Evolutionary conservation across 2,329 filamentous ascomycete species (phyloP).

Genomic region (Coleophoma crateriformis): DNA sequence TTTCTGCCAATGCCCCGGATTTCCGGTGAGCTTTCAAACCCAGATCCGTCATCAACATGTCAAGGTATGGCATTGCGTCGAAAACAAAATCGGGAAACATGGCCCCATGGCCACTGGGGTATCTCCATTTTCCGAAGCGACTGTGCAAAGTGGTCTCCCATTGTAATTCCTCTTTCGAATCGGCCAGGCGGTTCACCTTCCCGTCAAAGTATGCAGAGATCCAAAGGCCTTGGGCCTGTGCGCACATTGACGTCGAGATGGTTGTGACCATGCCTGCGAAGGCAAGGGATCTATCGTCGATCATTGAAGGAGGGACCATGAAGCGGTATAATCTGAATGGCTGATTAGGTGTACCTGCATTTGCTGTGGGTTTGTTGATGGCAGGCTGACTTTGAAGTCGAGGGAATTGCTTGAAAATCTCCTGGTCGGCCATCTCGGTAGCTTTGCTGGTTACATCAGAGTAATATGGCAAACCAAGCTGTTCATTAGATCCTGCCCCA

Average conservation of each 20-base stretch:
- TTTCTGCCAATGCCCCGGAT: slow-evolving; percentile 33
- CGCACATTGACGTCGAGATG: slow-evolving; percentile 34
- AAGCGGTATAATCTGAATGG: slow-evolving; percentile 41
- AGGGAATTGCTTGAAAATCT: slow-evolving; percentile 49
- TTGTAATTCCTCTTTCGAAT: slow-evolving; percentile 31
- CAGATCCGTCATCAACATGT: slow-evolving; percentile 61
- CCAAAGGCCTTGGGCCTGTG: slow-evolving; percentile 53
- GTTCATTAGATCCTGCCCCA: slow-evolving; percentile 36
- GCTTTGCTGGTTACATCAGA: slow-evolving; percentile 27
- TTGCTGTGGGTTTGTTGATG: slow-evolving; percentile 32
- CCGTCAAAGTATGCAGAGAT: slow-evolving; percentile 58
- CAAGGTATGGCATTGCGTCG: slow-evolving; percentile 69
- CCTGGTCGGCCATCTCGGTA: slow-evolving; percentile 39
- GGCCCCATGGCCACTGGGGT: slow-evolving; percentile 58
- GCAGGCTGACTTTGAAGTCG: slow-evolving; percentile 45
- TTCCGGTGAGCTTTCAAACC: slow-evolving; percentile 54
- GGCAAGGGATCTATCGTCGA: slow-evolving; percentile 34
- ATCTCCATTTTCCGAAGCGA: slow-evolving; percentile 66
- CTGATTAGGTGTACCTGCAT: neutral
- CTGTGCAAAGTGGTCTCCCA: slow-evolving; percentile 58
- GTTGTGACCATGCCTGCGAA: slow-evolving; percentile 40
- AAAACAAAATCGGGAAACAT: slow-evolving; percentile 68
- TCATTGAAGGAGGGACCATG: slow-evolving; percentile 37
- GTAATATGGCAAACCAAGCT: slow-evolving; percentile 37
- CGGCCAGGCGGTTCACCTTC: slow-evolving; percentile 30